Base-by-base conservation (phyloP, 768 basidiomycete genomes). In the Lentinula aciculospora region DNA sequence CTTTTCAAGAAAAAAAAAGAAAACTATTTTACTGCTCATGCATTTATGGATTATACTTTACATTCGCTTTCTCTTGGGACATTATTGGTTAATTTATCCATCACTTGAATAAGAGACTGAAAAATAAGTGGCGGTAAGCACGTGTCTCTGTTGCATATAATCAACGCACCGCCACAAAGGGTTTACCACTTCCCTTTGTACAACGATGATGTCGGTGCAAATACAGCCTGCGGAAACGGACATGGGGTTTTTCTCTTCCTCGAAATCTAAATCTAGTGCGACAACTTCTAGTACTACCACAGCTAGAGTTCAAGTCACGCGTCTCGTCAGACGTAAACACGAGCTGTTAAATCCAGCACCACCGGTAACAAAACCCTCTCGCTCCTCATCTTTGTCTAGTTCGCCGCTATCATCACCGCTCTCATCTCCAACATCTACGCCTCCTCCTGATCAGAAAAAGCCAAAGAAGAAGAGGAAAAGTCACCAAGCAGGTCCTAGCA, bases 71-170 rank as follows among this genome's bases (percentile, higher is more conserved):
- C 17, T 6, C 17, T 53, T 19, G 32, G n/a, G 32, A 34, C 32
- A 34, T 34, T 13, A 34, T 34, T 13, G 13, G 32, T 34, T 34
- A n/a, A n/a, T n/a, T n/a, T n/a, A n/a, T n/a, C n/a, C n/a, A n/a
- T n/a, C n/a, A n/a, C n/a, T n/a, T n/a, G n/a, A n/a, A n/a, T n/a
- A n/a, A n/a, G n/a, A n/a, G n/a, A n/a, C n/a, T n/a, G n/a, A n/a
- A n/a, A n/a, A n/a, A n/a, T n/a, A n/a, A n/a, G n/a, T n/a, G n/a
- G n/a, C n/a, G n/a, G n/a, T n/a, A n/a, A 8, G 29, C 32, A 64
- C 51, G 80, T 77, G 1, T 63, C 81, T 31, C 66, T 83, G 23
- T 32, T 32, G 37, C 36, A 34, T 32, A 49, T 5, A 29, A 23
- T 53, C 50, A 53, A 53, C 50, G 53, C 53, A 54, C 53, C 15